These are phyloP conservation scores for Umbellularia californica DNA, from an alignment of 164 flowering plant genomes.

Conservation along the genomic window DNA sequence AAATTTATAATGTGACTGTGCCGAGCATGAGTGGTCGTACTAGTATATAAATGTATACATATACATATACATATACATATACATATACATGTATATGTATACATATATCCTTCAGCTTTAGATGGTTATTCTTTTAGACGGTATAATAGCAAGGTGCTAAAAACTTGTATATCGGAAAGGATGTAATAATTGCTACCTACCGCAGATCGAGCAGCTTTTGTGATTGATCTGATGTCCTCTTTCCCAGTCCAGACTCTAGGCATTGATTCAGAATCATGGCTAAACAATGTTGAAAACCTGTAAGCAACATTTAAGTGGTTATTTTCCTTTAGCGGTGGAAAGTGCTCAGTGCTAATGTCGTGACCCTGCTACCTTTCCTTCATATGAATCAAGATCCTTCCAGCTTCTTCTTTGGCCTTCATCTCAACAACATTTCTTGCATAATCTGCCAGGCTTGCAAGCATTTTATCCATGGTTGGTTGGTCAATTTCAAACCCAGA, in stretches of 20 bases:
- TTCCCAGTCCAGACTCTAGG: conserved; percentile 98
- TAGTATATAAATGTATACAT: too few species aligned
- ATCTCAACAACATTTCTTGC: conserved; percentile 76
- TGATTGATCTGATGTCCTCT: conserved; percentile 86
- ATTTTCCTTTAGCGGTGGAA: background rate
- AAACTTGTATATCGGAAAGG: background rate
- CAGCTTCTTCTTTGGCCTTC: conserved; percentile 91
- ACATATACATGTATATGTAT: too few species aligned
- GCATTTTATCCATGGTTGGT: conserved; percentile 48
- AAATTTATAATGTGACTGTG: too few species aligned
- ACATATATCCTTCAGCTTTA: too few species aligned
- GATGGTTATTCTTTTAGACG: too few species aligned
- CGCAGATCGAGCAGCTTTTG: conserved; percentile 86
- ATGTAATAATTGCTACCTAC: conserved; percentile 30
- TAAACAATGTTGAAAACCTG: conserved; percentile 86
- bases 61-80: too few species aligned
- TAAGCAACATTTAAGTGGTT: conserved; percentile 8
- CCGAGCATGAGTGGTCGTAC: too few species aligned
- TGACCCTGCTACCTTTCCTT: conserved; percentile 66
- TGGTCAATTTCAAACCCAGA: conserved; percentile 87
- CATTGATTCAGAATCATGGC: conserved; percentile 94
- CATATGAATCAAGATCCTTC: conserved; percentile 83
- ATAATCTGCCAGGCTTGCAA: conserved; percentile 47
- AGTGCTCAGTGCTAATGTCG: background rate
- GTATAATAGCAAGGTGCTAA: background rate